Conservation (phyloP, 1,139 yeast species). For the Yamadazyma spencermartinsiae region DNA sequence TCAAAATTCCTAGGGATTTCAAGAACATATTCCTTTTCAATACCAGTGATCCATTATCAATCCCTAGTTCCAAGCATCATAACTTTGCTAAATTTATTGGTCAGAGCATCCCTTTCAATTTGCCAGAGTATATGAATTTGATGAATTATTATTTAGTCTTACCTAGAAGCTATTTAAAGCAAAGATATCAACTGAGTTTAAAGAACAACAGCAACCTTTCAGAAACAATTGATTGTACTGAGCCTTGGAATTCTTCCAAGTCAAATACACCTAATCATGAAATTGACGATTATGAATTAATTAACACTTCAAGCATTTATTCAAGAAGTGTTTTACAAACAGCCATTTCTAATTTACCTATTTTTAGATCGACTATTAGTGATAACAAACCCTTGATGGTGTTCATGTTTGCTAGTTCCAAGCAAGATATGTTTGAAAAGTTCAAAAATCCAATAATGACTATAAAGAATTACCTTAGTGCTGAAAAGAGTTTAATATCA, state of each 20-base stretch:
- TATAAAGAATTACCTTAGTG: conserved; percentile 22
- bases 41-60: conserved; percentile 19
- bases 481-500: conserved; percentile 20
- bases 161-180: conserved; percentile 21
- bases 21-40: conserved; percentile 37
- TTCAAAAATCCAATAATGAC: conserved; percentile 22
- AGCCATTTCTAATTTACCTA: conserved; percentile 22
- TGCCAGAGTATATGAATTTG: conserved; percentile 32
- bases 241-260: too few relatives aligned
- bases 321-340: conserved; percentile 20
- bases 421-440: conserved; percentile 4
- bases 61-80: conserved; percentile 13
- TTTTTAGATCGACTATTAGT: conserved; percentile 21
- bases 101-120: conserved; percentile 30
- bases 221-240: too few relatives aligned
- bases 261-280: too few relatives aligned
- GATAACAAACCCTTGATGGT: conserved; percentile 32
- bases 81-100: conserved; percentile 22
- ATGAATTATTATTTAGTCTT: conserved; percentile 34
- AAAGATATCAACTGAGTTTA: conserved; percentile 3
- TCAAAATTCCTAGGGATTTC: conserved; percentile 26
- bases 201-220: not conserved
- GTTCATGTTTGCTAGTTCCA: conserved; percentile 26
- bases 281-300: conserved; percentile 3
- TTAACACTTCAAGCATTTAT: conserved; percentile 15